A percentile compares a stretch with the other conserved stretches of the same genome.
phyloP scores from a whole-genome alignment of 2,329 filamentous ascomycete species.

The Stachybotrys echinatus region DNA sequence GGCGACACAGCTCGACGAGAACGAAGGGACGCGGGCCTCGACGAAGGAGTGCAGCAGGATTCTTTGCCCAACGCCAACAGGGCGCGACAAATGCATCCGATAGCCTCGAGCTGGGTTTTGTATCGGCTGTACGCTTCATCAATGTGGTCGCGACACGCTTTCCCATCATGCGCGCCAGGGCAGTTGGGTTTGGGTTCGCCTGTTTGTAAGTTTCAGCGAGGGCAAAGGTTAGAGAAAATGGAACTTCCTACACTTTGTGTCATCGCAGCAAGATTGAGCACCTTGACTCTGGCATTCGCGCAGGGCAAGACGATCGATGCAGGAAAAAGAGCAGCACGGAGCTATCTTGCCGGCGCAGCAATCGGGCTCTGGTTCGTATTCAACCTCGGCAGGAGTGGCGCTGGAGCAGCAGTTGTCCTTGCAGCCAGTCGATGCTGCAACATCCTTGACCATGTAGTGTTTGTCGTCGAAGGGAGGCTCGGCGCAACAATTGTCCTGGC shows the following conservation, averaged over 20 bases:
- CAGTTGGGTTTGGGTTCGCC: slow-evolving; percentile 8
- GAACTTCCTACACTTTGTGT: slow-evolving; percentile 3
- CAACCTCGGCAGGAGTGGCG: too few species aligned
- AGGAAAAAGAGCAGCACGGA: slow-evolving; percentile 37
- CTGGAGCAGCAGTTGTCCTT: too few species aligned
- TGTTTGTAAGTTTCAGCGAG: background rate
- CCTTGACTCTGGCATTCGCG: slow-evolving; percentile 26
- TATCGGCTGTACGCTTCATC: slow-evolving; percentile 31
- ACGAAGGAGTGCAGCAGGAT: too few species aligned
- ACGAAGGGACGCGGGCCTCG: too few species aligned
- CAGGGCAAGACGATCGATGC: slow-evolving; percentile 37
- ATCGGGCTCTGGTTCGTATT: too few species aligned
- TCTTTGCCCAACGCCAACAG: slow-evolving; percentile 46
- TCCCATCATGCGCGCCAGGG: slow-evolving; percentile 11
- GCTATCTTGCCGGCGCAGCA: slow-evolving; percentile 36
- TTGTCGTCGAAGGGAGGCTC: too few species aligned
- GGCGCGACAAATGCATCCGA: slow-evolving; percentile 50
- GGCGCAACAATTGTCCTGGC: too few species aligned
- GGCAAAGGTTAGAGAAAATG: background rate
- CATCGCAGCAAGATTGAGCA: background rate
- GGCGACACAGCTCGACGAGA: too few species aligned
- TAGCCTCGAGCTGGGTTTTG: slow-evolving; percentile 34
- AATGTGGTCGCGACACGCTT: slow-evolving; percentile 31
- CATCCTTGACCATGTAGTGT: too few species aligned
- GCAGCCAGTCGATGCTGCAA: too few species aligned